Evolutionary conservation across 345 rosid species (phyloP), one percentile per base, ranked within the genome.

Genomic region (Populus deltoides): DNA sequence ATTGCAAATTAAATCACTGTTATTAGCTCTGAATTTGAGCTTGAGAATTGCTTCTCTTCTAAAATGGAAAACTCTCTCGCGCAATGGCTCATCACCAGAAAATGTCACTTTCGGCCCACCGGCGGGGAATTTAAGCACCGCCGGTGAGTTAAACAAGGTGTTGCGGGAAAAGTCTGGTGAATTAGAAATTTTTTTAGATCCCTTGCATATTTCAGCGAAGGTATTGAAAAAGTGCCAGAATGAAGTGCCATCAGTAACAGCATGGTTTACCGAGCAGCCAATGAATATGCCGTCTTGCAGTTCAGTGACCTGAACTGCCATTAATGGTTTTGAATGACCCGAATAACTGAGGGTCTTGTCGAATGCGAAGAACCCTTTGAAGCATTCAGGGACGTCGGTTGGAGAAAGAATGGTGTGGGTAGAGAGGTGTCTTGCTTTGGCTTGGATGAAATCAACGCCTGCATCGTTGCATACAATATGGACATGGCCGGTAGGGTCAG

Each of bases 161-260:
- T 83, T 70, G 13, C 99, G 89, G 33, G 82, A 68, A 67, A 96
- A 93, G 71, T 90, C 88, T 0, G 97, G 99, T 53, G 86, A 74
- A 22, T 91, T 93, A 2, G 91, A 83, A 51, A 92, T 90, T 71
- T 89, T 89, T 68, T 81, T 78, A 24, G 71, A 85, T 3, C 97
- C 97, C 79, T 84, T 86, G n/a, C 86, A 81, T 53, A 90, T 75
- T 75, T 90, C 97, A 11, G 98, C 99, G 66, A 93, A 88, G 1
- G 98, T 84, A 65, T 96, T 96, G 77, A 96, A 91, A 80, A 96
- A 92, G 80, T 96, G 98, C 99, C 99, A 96, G 61, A 96, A 90
- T 20, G 99, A 96, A 9, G 94, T 92, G 20, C 99, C 99, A 24
- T 96, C 98, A 0, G 94, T 87, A 66, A 96, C 97, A 22, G 98